A percentile compares a stretch with the other conserved stretches of the same genome.
Conservation (phyloP, 345 rosid genomes). For the Kandelia obovata region DNA sequence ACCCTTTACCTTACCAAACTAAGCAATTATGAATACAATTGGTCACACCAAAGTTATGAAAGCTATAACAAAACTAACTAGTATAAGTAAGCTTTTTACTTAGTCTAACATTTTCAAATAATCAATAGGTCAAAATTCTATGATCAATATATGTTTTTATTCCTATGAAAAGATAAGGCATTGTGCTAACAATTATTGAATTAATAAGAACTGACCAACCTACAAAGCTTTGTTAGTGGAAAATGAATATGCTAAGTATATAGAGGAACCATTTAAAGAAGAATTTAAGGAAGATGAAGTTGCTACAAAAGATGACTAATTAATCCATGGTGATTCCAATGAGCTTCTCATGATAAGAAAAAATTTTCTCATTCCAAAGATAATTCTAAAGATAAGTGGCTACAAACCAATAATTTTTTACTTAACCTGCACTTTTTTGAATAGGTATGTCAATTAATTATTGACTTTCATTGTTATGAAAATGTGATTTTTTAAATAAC, state of each 20-base stretch:
- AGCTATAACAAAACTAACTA: too few species aligned
- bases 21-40: neutral
- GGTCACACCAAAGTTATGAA: neutral
- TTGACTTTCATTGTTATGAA: neutral
- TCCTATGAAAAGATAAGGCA: neutral
- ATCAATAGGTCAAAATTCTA: accelerated
- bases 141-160: neutral
- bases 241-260: neutral
- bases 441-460: neutral
- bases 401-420: too few species aligned
- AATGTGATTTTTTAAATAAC: too few species aligned
- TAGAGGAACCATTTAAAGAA: neutral
- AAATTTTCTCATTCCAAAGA: neutral
- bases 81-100: too few species aligned
- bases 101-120: neutral
- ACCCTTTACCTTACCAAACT: neutral
- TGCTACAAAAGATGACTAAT: neutral
- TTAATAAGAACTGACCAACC: neutral
- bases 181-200: neutral
- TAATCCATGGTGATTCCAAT: neutral
- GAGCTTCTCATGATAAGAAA: neutral
- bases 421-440: neutral
- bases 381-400: neutral
- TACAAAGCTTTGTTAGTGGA: neutral
- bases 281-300: neutral